Evolutionary conservation across 768 basidiomycete genomes (phyloP).

Genomic region (Macrolepiota fuliginosa): DNA sequence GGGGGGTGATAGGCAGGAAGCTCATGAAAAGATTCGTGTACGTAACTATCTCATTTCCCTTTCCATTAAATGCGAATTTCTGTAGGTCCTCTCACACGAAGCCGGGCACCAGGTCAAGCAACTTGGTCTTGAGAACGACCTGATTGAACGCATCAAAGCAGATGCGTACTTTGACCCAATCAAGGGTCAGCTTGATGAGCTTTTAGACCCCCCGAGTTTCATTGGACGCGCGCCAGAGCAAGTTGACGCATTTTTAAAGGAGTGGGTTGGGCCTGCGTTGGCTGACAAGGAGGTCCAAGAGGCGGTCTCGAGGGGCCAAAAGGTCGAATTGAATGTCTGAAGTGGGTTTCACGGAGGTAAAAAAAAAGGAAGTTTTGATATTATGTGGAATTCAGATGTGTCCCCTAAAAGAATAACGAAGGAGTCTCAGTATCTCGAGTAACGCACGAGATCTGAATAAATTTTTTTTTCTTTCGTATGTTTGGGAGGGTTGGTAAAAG

Average conservation of each 20-base stretch:
- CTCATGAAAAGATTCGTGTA: slow-evolving; percentile 93
- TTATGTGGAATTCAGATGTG: not conserved
- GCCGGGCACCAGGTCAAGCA: slow-evolving; percentile 94
- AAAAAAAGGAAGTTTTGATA: not conserved
- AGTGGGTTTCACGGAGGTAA: not conserved
- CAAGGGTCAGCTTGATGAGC: slow-evolving; percentile 67
- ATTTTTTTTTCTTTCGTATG: no score
- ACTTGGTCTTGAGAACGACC: slow-evolving; percentile 91
- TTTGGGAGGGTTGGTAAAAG: no score
- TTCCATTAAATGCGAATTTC: not conserved
- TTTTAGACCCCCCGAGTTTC: slow-evolving; percentile 87
- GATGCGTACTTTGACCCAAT: slow-evolving; percentile 92
- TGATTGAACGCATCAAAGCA: slow-evolving; percentile 80
- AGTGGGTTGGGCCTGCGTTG: slow-evolving; percentile 87
- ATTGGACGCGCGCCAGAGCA: slow-evolving; percentile 94
- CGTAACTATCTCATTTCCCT: slow-evolving; percentile 19
- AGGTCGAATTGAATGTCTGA: slow-evolving; percentile 67
- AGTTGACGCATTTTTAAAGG: slow-evolving; percentile 82
- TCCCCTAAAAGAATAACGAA: no score
- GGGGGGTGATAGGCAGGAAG: slow-evolving; percentile 94
- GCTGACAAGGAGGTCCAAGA: slow-evolving; percentile 51
- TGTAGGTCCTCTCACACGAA: slow-evolving; percentile 87
- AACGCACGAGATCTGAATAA: no score
- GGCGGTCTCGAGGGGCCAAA: slow-evolving; percentile 48
- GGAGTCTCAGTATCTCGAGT: no score